phyloP scores from a whole-genome alignment of 192 early-diverging fungal genomes.

The Lunasporangiospora selenospora region DNA sequence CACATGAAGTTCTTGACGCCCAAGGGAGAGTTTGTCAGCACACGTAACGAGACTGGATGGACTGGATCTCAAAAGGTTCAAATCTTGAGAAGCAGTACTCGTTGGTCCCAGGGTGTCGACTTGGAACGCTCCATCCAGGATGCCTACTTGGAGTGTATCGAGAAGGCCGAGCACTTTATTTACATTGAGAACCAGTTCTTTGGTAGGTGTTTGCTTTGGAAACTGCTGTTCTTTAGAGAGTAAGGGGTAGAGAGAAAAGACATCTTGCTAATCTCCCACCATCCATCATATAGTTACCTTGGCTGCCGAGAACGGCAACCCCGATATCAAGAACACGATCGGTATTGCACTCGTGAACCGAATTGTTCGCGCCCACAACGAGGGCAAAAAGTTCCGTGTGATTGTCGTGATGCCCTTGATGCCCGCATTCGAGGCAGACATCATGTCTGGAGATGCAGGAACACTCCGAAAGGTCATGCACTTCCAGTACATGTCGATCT shows the following conservation, averaged over 20 bases:
- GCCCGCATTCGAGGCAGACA: conserved; percentile 86
- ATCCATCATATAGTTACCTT: conserved; percentile 35
- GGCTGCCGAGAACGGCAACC: conserved; percentile 28
- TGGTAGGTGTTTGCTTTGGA: conserved; percentile 50
- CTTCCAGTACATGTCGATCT: conserved; percentile 82
- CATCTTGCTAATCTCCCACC: too few species aligned
- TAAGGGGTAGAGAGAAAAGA: too few species aligned
- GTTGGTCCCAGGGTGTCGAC: conserved; percentile 70
- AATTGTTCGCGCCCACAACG: conserved; percentile 73
- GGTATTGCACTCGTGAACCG: conserved; percentile 70
- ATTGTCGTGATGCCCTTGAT: conserved; percentile 84
- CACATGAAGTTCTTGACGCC: conserved; percentile 72
- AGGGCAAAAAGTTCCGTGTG: conserved; percentile 73
- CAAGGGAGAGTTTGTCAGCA: conserved; percentile 65
- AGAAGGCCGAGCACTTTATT: conserved; percentile 77
- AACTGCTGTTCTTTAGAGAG: neutral
- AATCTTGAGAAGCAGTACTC: conserved; percentile 68
- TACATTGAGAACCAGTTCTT: conserved; percentile 97
- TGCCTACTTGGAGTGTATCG: conserved; percentile 78
- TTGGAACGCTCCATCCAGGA: conserved; percentile 80
- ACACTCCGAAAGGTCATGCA: conserved; percentile 79
- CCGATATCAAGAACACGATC: conserved; percentile 68
- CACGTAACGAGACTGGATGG: conserved; percentile 60
- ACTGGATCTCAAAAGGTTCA: conserved; percentile 70
- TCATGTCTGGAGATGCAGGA: conserved; percentile 72